These are phyloP conservation scores for Psilocybe tampanensis DNA, from an alignment of 768 basidiomycete species.

Conservation along the genomic window DNA sequence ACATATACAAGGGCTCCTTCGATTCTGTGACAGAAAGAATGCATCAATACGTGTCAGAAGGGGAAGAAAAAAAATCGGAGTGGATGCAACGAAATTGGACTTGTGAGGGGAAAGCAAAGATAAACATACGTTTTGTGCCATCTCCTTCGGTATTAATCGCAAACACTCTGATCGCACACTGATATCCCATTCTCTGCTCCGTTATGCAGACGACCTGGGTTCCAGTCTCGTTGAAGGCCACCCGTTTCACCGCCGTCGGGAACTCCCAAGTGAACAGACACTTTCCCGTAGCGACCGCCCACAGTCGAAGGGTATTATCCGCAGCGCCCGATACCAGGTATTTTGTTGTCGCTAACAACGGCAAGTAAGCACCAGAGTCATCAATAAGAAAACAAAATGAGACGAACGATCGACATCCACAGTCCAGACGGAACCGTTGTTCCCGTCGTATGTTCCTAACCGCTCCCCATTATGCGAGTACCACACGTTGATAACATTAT, in stretches of 20 bases:
- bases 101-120: neutral
- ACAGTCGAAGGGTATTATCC: slow-evolving; percentile 90
- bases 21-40: slow-evolving; percentile 55
- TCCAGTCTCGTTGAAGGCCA: slow-evolving; percentile 88
- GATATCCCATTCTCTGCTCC: slow-evolving; percentile 94
- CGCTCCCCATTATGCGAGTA: slow-evolving; percentile 97
- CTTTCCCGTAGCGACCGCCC: slow-evolving; percentile 89
- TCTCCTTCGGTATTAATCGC: slow-evolving; percentile 83
- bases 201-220: slow-evolving; percentile 89
- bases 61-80: neutral
- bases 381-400: slow-evolving; percentile 1
- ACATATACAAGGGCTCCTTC: slow-evolving; percentile 72
- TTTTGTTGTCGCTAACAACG: slow-evolving; percentile 65
- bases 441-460: slow-evolving; percentile 93
- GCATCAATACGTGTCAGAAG: neutral
- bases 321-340: slow-evolving; percentile 92
- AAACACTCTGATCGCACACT: slow-evolving; percentile 91
- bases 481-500: slow-evolving; percentile 95
- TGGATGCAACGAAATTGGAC: neutral
- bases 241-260: slow-evolving; percentile 96
- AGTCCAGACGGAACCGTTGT: slow-evolving; percentile 97
- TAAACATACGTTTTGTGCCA: slow-evolving; percentile 74
- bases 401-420: slow-evolving; percentile 91
- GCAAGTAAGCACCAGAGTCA: neutral
- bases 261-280: slow-evolving; percentile 97